These are phyloP conservation scores for Toxicodendron radicans DNA, from an alignment of 345 rosid genomes.

Conservation along the genomic window DNA sequence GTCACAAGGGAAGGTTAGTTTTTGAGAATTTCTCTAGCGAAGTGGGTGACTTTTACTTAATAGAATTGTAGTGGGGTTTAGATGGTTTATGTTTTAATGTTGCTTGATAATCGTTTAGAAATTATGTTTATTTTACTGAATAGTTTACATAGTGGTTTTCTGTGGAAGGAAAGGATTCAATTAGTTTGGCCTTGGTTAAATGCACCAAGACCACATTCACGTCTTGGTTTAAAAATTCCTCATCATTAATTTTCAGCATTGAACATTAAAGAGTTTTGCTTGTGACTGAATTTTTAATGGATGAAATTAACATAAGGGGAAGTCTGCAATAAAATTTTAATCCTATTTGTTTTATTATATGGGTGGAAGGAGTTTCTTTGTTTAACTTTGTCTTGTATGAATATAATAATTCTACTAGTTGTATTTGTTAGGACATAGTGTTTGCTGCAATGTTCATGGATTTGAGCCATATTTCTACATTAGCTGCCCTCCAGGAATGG, in stretches of 20 bases:
- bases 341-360: neutral
- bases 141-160: neutral
- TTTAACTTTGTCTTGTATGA: neutral
- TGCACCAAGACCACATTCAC: neutral
- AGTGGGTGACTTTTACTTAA: too few species aligned
- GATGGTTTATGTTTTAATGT: neutral
- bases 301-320: too few species aligned
- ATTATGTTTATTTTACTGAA: neutral
- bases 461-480: constrained; percentile 97
- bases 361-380: neutral
- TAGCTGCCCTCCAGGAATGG: constrained; percentile 87
- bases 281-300: neutral
- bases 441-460: constrained; percentile 94
- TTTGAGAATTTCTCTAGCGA: neutral
- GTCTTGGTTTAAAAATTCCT: neutral
- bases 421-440: constrained; percentile 70
- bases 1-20: constrained; percentile 80
- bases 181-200: neutral
- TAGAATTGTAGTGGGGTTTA: too few species aligned
- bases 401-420: constrained; percentile 5
- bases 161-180: neutral
- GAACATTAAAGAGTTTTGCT: neutral
- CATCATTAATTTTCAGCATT: neutral
- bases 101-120: neutral
- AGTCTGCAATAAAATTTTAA: too few species aligned